Evolutionary conservation across 139 green algal genomes (phyloP).

Genomic region (Zygnema cylindricum): DNA sequence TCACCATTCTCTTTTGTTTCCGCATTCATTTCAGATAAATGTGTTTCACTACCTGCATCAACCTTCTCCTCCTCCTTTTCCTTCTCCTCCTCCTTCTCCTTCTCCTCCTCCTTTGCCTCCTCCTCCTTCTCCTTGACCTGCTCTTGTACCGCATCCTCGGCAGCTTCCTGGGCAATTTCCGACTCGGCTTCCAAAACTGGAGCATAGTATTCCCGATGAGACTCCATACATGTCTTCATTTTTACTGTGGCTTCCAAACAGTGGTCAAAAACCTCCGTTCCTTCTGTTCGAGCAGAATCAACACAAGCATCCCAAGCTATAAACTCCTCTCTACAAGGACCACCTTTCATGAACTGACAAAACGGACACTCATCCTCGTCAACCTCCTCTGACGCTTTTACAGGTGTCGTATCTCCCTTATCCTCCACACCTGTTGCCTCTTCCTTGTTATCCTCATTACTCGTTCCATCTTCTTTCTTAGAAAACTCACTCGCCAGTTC

Average conservation of each 20-base stretch:
- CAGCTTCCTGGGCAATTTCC: not conserved
- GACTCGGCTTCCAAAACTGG: not conserved
- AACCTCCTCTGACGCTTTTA: too few relatives aligned
- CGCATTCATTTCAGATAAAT: too few relatives aligned
- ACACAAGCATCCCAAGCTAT: conserved; percentile 38
- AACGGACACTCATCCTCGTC: conserved; percentile 29
- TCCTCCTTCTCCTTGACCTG: not conserved
- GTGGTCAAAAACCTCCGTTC: not conserved
- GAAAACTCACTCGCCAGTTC: not conserved
- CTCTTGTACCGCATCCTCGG: not conserved
- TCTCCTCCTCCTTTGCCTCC: not conserved
- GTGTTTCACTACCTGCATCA: too few relatives aligned
- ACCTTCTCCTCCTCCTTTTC: too few relatives aligned
- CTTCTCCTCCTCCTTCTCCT: not conserved
- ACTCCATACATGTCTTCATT: conserved; percentile 31
- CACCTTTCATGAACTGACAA: conserved; percentile 41
- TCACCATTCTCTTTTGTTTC: too few relatives aligned
- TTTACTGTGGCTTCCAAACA: conserved; percentile 27
- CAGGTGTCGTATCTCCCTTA: too few relatives aligned
- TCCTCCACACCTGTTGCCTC: not conserved
- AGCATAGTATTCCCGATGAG: not conserved
- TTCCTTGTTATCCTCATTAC: not conserved
- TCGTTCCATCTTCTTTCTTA: not conserved
- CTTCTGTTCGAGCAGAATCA: not conserved
- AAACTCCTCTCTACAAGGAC: conserved; percentile 23